Conservation (phyloP, 306 rosid genomes). For the Ochetophila trinervis region DNA sequence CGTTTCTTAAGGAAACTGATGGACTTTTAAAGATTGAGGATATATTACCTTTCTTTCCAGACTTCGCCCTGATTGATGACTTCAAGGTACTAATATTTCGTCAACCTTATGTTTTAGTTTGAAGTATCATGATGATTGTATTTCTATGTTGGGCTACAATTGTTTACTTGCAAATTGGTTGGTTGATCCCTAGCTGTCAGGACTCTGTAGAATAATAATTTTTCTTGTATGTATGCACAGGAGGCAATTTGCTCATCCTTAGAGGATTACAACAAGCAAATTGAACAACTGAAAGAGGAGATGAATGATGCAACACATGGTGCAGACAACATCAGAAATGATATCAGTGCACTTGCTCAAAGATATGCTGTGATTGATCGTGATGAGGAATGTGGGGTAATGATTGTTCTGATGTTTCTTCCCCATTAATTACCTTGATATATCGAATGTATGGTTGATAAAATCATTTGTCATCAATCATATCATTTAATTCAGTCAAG, state of each 20-base stretch:
- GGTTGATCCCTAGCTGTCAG: not conserved
- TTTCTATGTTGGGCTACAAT: not conserved
- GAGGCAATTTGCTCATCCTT: constrained; percentile 93
- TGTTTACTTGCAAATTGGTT: not conserved
- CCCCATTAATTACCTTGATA: not conserved
- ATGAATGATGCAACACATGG: constrained; percentile 99
- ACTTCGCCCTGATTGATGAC: constrained; percentile 94
- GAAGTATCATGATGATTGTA: constrained; percentile 5
- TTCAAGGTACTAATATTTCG: constrained; percentile 60
- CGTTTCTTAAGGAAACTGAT: constrained; percentile 98
- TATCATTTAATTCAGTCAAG: not conserved
- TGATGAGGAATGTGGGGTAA: constrained; percentile 97
- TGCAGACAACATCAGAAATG: constrained; percentile 93
- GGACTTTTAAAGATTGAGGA: constrained; percentile 96
- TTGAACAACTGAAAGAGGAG: constrained; percentile 87
- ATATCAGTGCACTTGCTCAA: constrained; percentile 97
- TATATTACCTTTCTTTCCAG: constrained; percentile 93
- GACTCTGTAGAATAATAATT: constrained; percentile 5
- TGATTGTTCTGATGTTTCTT: constrained; percentile 30
- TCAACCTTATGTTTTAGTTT: constrained; percentile 1
- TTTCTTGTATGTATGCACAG: constrained; percentile 39
- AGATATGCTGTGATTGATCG: constrained; percentile 93
- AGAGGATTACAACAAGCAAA: constrained; percentile 99
- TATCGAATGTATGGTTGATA: too few relatives aligned
- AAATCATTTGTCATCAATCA: not conserved